phyloP scores from a whole-genome alignment of 1,284 basidiomycete species.

The Tilletiaria anomala region DNA sequence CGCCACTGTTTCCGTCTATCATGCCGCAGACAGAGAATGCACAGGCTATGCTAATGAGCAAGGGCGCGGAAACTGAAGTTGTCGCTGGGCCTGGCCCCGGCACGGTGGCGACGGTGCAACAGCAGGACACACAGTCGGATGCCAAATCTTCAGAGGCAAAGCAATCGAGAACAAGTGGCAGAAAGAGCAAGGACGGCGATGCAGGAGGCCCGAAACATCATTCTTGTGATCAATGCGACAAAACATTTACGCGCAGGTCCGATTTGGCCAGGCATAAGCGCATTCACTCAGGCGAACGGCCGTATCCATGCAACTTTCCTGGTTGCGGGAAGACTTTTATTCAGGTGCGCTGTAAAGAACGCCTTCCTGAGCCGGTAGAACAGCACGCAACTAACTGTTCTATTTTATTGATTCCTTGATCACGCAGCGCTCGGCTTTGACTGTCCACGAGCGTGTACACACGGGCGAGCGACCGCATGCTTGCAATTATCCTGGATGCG shows the following conservation, averaged over 20 bases:
- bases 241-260: slow-evolving; percentile 35
- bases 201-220: slow-evolving; percentile 37
- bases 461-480: slow-evolving; percentile 77
- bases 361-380: not conserved
- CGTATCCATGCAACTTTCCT: slow-evolving; percentile 49
- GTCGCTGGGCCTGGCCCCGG: too few species aligned
- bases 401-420: not conserved
- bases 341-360: slow-evolving; percentile 44
- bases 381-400: not conserved
- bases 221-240: slow-evolving; percentile 34
- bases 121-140: too few species aligned
- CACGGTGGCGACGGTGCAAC: too few species aligned
- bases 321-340: slow-evolving; percentile 41
- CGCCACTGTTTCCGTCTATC: too few species aligned
- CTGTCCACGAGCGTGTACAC: slow-evolving; percentile 70
- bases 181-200: too few species aligned
- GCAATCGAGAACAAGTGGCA: too few species aligned
- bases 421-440: slow-evolving; percentile 48
- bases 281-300: slow-evolving; percentile 76
- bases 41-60: too few species aligned
- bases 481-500: slow-evolving; percentile 51
- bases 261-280: slow-evolving; percentile 50
- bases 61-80: too few species aligned
- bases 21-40: too few species aligned
- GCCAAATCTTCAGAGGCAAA: too few species aligned